These are phyloP conservation scores for Dryadomyces quercivorus DNA, from an alignment of 2,329 filamentous ascomycete genomes.

Conservation along the genomic window DNA sequence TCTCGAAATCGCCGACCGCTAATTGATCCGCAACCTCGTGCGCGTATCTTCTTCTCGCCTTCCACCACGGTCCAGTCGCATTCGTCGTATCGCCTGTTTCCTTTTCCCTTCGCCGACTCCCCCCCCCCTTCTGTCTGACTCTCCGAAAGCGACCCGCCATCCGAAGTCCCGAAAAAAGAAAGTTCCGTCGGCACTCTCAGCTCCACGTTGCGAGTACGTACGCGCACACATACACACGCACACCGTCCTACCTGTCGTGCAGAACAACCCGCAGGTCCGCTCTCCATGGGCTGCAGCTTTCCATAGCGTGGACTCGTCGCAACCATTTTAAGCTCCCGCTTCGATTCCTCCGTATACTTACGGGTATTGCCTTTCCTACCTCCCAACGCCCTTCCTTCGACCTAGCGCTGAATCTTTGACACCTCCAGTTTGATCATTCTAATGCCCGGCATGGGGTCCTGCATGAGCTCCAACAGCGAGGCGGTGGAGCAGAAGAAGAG, in stretches of 20 bases:
- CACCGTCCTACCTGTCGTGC: background rate
- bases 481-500: constrained; percentile 90
- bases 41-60: too few species aligned
- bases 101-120: background rate
- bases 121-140: background rate
- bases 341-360: too few species aligned
- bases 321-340: too few species aligned
- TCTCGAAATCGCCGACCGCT: too few species aligned
- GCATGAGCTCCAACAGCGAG: constrained; percentile 79
- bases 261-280: background rate
- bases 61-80: background rate
- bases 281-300: background rate
- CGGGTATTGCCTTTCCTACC: too few species aligned
- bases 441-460: constrained; percentile 61
- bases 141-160: background rate
- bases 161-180: background rate
- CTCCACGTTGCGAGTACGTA: background rate
- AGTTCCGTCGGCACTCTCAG: background rate
- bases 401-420: background rate
- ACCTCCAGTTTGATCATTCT: background rate
- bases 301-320: background rate
- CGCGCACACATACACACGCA: background rate
- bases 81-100: background rate
- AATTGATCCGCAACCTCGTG: too few species aligned
- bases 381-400: too few species aligned